These are phyloP conservation scores for Penicillium sp. DNA, from an alignment of 2,329 filamentous ascomycete genomes.

Conservation along the genomic window DNA sequence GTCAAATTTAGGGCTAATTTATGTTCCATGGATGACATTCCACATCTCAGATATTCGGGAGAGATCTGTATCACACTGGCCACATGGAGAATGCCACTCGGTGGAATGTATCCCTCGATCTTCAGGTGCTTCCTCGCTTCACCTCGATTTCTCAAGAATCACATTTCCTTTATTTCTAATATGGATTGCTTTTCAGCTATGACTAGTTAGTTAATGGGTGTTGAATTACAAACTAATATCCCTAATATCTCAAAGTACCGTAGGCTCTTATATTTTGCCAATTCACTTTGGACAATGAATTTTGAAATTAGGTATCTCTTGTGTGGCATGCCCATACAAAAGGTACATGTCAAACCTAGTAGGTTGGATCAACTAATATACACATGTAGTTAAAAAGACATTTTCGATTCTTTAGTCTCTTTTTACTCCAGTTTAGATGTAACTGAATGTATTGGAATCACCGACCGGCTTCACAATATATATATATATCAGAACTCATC, in stretches of 20 bases:
- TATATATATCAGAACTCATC: background rate
- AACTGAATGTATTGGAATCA: background rate
- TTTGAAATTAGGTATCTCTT: background rate
- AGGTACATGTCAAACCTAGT: background rate
- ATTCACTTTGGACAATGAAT: too few species aligned
- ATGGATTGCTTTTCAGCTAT: background rate
- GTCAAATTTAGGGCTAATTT: background rate
- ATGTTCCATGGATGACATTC: background rate
- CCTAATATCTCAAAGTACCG: background rate
- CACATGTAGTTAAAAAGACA: too few species aligned
- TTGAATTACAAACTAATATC: background rate
- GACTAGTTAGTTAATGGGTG: background rate
- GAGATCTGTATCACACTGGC: background rate
- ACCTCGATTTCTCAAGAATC: background rate
- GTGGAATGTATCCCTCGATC: constrained; percentile 1
- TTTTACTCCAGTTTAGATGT: background rate
- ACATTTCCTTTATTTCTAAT: background rate
- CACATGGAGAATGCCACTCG: background rate
- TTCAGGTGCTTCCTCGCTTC: background rate
- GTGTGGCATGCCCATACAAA: background rate
- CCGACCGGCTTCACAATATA: background rate
- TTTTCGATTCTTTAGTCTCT: too few species aligned
- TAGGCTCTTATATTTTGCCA: background rate
- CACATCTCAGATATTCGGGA: background rate
- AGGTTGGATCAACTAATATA: background rate